Evolutionary conservation across 495 filamentous ascomycete genomes (phyloP).

Genomic region (Viridothelium virens): DNA sequence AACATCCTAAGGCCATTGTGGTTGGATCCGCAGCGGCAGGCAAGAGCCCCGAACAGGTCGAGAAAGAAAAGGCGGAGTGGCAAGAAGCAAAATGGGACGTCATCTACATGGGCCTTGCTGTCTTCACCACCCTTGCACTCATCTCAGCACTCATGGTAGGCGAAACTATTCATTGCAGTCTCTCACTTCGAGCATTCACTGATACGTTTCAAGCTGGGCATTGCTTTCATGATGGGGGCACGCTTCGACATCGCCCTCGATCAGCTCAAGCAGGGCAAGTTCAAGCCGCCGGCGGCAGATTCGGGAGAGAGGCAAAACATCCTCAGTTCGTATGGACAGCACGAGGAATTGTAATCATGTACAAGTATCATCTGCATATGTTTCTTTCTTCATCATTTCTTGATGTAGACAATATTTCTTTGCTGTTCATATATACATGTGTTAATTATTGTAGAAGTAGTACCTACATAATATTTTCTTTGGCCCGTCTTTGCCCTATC

Average conservation of each 20-base stretch:
- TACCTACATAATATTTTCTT: not conserved
- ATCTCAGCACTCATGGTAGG: conserved; percentile 61
- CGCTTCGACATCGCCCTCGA: conserved; percentile 45
- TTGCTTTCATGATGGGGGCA: conserved; percentile 61
- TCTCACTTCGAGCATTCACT: conserved; percentile 12
- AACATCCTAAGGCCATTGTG: conserved; percentile 45
- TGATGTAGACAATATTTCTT: not conserved
- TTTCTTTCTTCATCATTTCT: not conserved
- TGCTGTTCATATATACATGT: not conserved
- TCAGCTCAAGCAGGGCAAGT: conserved; percentile 27
- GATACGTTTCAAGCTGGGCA: conserved; percentile 45
- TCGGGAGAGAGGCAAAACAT: conserved; percentile 1
- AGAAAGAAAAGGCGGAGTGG: conserved; percentile 44
- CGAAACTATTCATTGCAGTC: conserved; percentile 13
- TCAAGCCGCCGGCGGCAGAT: conserved; percentile 1
- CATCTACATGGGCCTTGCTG: conserved; percentile 54
- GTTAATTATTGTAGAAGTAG: not conserved
- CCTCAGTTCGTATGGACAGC: not conserved
- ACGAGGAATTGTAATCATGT: conserved; percentile 15
- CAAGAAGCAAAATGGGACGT: conserved; percentile 50
- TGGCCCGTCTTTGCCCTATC: too few relatives aligned
- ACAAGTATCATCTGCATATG: not conserved
- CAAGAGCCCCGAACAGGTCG: conserved; percentile 41
- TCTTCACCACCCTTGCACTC: conserved; percentile 51
- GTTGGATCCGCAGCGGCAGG: conserved; percentile 26